Evolutionary conservation across 345 rosid genomes (phyloP).

Genomic region (Acer saccharum): DNA sequence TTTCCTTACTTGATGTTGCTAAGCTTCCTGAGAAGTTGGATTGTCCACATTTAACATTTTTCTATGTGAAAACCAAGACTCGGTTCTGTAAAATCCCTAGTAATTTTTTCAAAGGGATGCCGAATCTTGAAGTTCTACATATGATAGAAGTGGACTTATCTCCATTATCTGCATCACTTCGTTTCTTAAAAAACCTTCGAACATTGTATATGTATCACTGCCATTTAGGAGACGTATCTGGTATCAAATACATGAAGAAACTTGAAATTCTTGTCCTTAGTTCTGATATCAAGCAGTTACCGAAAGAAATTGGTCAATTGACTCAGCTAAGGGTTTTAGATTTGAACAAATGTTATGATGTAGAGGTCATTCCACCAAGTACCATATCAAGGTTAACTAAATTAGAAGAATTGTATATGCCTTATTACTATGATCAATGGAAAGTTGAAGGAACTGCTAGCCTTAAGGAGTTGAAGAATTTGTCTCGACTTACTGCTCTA

Average conservation of each 20-base stretch:
- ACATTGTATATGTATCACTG: slow-evolving; percentile 21
- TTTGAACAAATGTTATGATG: slow-evolving; percentile 50
- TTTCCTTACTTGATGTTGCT: neutral
- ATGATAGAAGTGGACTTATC: neutral
- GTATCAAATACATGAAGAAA: neutral
- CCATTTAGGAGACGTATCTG: neutral
- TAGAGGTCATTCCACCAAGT: neutral
- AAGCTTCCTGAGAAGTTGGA: neutral
- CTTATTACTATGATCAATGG: slow-evolving; percentile 20
- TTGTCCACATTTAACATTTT: slow-evolving; percentile 22
- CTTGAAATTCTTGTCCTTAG: slow-evolving; percentile 28
- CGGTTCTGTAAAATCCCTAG: neutral
- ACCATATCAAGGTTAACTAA: slow-evolving; percentile 17
- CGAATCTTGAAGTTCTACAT: slow-evolving; percentile 28
- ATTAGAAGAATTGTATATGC: slow-evolving; percentile 34
- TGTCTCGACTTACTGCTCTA: too few relatives aligned
- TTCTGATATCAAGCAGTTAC: slow-evolving; percentile 1
- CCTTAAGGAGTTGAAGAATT: too few relatives aligned
- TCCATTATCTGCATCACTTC: slow-evolving; percentile 19
- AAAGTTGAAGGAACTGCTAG: slow-evolving; percentile 1
- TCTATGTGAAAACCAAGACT: fast-evolving
- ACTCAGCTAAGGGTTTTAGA: slow-evolving; percentile 13
- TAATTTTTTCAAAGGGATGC: slow-evolving; percentile 15
- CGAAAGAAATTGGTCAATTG: slow-evolving; percentile 25
- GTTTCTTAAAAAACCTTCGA: slow-evolving; percentile 3